A percentile compares a stretch with the other conserved stretches of the same genome.
Evolutionary conservation across 805 yeast genomes (phyloP).

Genomic region (Candida cerambycidarum): DNA sequence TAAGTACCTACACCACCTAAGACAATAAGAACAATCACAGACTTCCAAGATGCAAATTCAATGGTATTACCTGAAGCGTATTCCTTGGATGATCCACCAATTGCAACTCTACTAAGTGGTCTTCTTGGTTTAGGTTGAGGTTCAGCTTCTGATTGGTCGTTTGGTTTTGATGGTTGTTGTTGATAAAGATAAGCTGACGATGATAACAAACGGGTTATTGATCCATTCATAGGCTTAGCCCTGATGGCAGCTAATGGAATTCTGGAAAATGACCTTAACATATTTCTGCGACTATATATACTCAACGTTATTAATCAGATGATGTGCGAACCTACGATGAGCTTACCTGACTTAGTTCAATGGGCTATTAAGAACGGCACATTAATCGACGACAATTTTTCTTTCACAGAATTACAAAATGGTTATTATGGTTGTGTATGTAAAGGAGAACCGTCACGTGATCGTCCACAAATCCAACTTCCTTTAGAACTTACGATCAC

Average conservation of each 20-base stretch:
- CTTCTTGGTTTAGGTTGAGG: slow-evolving; percentile 30
- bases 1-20: slow-evolving; percentile 73
- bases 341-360: slow-evolving; percentile 18
- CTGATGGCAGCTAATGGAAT: too few relatives aligned
- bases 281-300: not conserved
- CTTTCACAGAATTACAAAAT: slow-evolving; percentile 21
- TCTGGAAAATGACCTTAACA: too few relatives aligned
- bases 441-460: not conserved
- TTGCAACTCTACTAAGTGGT: slow-evolving; percentile 78
- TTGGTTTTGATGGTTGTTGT: not conserved
- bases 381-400: slow-evolving; percentile 20
- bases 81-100: slow-evolving; percentile 56
- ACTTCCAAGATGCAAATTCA: slow-evolving; percentile 85
- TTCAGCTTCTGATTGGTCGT: not conserved
- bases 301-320: not conserved
- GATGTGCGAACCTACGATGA: slow-evolving; percentile 3
- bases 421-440: slow-evolving; percentile 28
- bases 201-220: too few relatives aligned
- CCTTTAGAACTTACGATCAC: slow-evolving; percentile 22
- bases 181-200: too few relatives aligned
- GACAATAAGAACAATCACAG: slow-evolving; percentile 61
- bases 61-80: slow-evolving; percentile 44
- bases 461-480: slow-evolving; percentile 18
- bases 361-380: slow-evolving; percentile 38
- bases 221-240: too few relatives aligned